Conservation (phyloP, 139 green algal species). For the Micractinium sp. region DNA sequence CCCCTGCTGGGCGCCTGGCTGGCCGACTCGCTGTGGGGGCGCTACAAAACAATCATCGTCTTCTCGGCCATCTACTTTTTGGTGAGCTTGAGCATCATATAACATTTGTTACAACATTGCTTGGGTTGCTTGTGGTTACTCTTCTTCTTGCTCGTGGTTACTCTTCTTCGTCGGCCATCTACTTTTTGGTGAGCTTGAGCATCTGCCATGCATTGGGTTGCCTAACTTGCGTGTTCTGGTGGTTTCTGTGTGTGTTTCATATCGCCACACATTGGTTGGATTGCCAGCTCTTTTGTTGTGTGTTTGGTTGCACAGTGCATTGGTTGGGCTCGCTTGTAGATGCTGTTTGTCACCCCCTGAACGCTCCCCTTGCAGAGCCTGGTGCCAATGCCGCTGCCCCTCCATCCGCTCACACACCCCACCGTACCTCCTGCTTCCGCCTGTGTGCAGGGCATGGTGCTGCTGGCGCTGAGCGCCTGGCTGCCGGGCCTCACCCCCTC, state of each 20-base stretch:
- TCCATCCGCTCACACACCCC: not conserved
- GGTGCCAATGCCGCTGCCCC: not conserved
- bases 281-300: no score
- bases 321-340: no score
- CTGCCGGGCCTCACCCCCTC: constrained; percentile 64
- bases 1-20: constrained; percentile 93
- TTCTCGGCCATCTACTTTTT: constrained; percentile 93
- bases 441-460: constrained; percentile 60
- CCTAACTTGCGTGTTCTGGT: no score
- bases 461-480: constrained; percentile 59
- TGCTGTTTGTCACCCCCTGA: no score
- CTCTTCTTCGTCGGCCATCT: constrained; percentile 79
- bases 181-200: constrained; percentile 70
- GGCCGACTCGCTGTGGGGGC: constrained; percentile 87
- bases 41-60: constrained; percentile 96
- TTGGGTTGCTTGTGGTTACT: no score
- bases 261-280: no score
- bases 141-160: no score
- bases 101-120: no score
- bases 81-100: constrained; percentile 55
- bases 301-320: no score
- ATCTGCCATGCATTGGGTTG: no score
- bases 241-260: no score
- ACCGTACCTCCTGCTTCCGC: not conserved
- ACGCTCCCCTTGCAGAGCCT: not conserved